Conservation (phyloP, 768 basidiomycete species). For the Macrolepiota dolichaula region DNA sequence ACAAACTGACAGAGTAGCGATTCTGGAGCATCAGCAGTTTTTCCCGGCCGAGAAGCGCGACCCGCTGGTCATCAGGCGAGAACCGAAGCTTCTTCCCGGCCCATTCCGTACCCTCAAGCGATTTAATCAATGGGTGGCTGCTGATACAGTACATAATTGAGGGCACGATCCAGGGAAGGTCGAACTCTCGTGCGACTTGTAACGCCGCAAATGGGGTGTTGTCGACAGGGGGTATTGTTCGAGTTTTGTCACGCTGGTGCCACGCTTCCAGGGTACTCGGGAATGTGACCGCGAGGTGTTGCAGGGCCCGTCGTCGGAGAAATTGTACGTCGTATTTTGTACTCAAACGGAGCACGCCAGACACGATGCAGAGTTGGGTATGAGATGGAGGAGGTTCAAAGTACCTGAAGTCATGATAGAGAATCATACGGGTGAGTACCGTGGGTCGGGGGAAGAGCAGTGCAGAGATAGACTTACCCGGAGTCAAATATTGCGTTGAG, state of each 20-base stretch:
- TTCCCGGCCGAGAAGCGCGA: slow-evolving; percentile 25
- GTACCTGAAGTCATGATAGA: slow-evolving; percentile 18
- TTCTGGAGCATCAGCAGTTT: slow-evolving; percentile 22
- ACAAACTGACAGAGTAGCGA: slow-evolving; percentile 2
- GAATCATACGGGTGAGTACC: background rate
- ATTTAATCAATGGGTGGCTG: slow-evolving; percentile 32
- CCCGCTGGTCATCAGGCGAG: slow-evolving; percentile 23
- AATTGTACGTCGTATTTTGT: slow-evolving; percentile 36
- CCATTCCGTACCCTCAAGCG: slow-evolving; percentile 31
- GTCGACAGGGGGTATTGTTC: slow-evolving; percentile 35
- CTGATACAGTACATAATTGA: slow-evolving; percentile 33
- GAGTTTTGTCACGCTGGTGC: slow-evolving; percentile 27
- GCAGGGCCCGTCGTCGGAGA: slow-evolving; percentile 29
- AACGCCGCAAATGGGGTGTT: slow-evolving; percentile 37
- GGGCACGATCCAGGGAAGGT: slow-evolving; percentile 32
- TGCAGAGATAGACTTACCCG: slow-evolving; percentile 19
- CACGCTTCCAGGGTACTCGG: slow-evolving; percentile 31
- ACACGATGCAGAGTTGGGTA: slow-evolving; percentile 27
- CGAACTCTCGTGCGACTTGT: slow-evolving; percentile 29
- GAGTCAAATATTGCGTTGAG: slow-evolving; percentile 33
- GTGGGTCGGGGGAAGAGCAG: background rate
- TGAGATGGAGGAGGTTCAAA: slow-evolving; percentile 31
- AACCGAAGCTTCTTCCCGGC: slow-evolving; percentile 21
- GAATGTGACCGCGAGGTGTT: slow-evolving; percentile 32
- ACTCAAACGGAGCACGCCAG: slow-evolving; percentile 33